Base-by-base conservation (phyloP, 805 yeast species). In the Kregervanrija delftensis region DNA sequence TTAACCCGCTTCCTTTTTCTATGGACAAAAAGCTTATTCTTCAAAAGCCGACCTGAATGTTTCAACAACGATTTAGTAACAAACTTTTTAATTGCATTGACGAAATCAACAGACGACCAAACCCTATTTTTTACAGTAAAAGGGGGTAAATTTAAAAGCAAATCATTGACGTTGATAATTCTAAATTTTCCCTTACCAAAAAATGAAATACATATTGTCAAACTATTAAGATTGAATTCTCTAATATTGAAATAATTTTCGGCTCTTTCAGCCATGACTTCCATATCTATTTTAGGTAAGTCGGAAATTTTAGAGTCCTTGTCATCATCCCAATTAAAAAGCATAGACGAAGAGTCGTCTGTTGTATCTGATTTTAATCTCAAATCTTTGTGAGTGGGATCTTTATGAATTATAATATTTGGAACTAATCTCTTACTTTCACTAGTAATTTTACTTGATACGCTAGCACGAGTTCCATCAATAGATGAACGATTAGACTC, bases 251-350 rank as follows among this genome's bases (percentile, higher is more conserved):
- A 70, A 58, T 77, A 86, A 46, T 76, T 77, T 28, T 86, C 76
- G 0, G 97, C 87, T 40, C 97, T 68, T 38, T 70, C 65, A 5
- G 88, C 65, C 96, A 91, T 88, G 50, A 77, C 74, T 22, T 77
- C 68, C 33, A 50, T 50, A 13, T 49, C 50, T 15, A 40, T 36
- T 30, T 50, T 38, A 9, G 45, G 36, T 30, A 39, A 33, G 5
- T 30, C 42, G 5, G 28, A 5, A 30, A 38, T 37, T 28, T 33
- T 34, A 13, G 13, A 17, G 11, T 43, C 43, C 28, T 30, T 36
- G 15, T 39, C 46, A 17, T 41, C 47, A 6, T 35, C 49, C 2
- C 44, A 50, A 13, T 49, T 53, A 15, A 45, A 51, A 11, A 22
- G 28, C 28, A 22, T 22, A 6, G 28, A 22, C 2, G 28, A 22